Base-by-base conservation (phyloP, 495 filamentous ascomycete species). In the Corynascus novoguineensis region DNA sequence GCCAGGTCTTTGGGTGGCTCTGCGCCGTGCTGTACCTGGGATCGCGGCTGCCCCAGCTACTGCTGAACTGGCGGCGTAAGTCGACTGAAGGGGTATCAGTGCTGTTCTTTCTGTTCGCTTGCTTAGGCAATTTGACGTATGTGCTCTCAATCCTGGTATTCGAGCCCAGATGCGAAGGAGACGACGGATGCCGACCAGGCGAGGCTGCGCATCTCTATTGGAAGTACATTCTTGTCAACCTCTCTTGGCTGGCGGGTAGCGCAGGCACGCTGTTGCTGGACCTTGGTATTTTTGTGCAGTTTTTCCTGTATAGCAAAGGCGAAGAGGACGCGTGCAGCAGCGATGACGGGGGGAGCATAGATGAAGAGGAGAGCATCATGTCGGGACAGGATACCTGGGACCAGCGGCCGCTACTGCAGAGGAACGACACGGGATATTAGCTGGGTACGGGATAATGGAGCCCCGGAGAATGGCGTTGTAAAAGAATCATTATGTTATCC, bases 61-160 rank as follows among this genome's bases (percentile, higher is more conserved):
- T 96, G 5, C 81, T 97, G 29, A 98, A 98, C 67, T 92, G 86
- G 71, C 80, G 85, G 1, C 84, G 93, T 37, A 96, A 93, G 70
- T 87, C 83, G 28, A 96, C 91, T 1, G 92, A 96, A 29, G 93
- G 92, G 3, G 83, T 98, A 5, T 90, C 87, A 19, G 78, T 96
- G 62, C 76, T 98, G 0, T 98, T 98, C 75, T 98, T 98, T 74
- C 74, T 97, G 17, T 98, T 98, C 66, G 93, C 92, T 8, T 96
- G 91, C 68, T 80, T 97, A 21, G 93, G 93, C 3, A 98, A 98
- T 64, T 62, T 92, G 53, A 96, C 92, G 0, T 98, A 95, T 64
- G 90, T 97, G 5, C 66, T 96, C 17, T 87, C 83, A n/a, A 97
- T 98, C 38, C 73, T 97, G 44, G 91, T 89, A 7, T 96, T 87